Evolutionary conservation across 495 filamentous ascomycete species (phyloP), one percentile per base, ranked within the genome.

Genomic region (Oleoguttula mirabilis): DNA sequence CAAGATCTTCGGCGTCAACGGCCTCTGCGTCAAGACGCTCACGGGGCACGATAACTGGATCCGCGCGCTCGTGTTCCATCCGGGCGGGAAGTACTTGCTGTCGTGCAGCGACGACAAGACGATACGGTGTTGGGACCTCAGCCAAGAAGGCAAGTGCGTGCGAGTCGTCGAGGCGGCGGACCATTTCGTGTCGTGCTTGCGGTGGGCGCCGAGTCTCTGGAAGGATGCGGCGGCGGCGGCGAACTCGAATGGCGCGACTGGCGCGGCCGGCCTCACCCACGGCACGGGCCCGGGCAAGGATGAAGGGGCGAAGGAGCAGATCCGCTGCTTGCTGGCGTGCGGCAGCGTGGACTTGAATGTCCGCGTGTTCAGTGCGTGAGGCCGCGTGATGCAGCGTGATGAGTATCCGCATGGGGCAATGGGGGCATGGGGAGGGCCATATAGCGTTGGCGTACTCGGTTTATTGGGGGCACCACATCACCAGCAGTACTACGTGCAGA

Each of bases 41-140:
- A 61, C 79, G 1, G 90, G 90, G 2, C 90, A 98, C 55, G 90
- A 98, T 59, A 98, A 95, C 57, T 98, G 90, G 90, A 80, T 98
- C 1, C 76, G 86, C 8, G 82, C 69, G 2, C 55, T 96, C 10
- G 77, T 85, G 14, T 98, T 93, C 60, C 90, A 98, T 51, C 90
- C 90, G 0, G 87, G 85, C 2, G 90, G 90, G 0, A 94, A 93
- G 60, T 98, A 90, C 50, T 70, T 98, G 1, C 62, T 98, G 14
- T 84, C 78, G 23, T 82, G 80, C 3, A 67, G 79, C 19, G 90
- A 98, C 54, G 90, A 98, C 59, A 93, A 93, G 61, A 88, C 85
- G 10, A 66, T 98, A 24, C 69, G 88, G 32, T 95, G 88, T 65
- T 98, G 90, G 90, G 90, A 98, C 64, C 66, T 98, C 7, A 70